Base-by-base conservation (phyloP, 345 rosid genomes). In the Linum usitatissimum region DNA sequence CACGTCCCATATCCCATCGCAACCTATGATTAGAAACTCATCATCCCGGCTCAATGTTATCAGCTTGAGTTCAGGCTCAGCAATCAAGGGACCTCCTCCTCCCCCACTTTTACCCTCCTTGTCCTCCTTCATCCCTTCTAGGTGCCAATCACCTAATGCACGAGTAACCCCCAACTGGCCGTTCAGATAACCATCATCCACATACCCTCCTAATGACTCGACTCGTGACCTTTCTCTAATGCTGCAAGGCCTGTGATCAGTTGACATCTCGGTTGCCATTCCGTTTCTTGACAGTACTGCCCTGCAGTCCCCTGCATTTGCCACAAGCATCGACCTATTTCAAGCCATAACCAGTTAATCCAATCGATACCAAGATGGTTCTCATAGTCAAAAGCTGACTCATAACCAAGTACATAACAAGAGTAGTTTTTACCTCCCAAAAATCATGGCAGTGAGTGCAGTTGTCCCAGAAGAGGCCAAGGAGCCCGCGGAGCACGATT, bases 291-390 rank as follows among this genome's bases (percentile, higher is more conserved):
- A 91, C 54, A 89, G 69, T 36, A 92, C 93, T 59, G 96, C 91
- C 30, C 93, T 83, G 54, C 91, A 92, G 73, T 92, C 98, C 42
- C 98, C 95, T 45, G 89, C 96, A 64, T 92, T 92, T 73, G 98
- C 96, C 73, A 92, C 93, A 20, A 89, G 83, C 49, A 86, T 70
- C 20, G 86, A 86, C 78, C 94, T 82, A 69, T 23, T 4, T 34
- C 64, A 68, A 62, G 67, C 68, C 59, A 36, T 34, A 55, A 28
- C 6, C 21, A 54, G 9, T 54, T 18, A 23, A 23, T n/a, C n/a
- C n/a, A n/a, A n/a, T n/a, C n/a, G n/a, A n/a, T n/a, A n/a, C n/a
- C 28, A 23, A 23, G 28, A 1, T 23, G 28, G 20, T 21, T 21
- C 18, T 21, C 8, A 12, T 9, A 54, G 5, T 6, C 6, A 7